A percentile compares a stretch with the other conserved stretches of the same genome.
These are phyloP conservation scores for Nepenthes mirabilis DNA, from an alignment of 148 eudicot genomes.

Conservation along the genomic window DNA sequence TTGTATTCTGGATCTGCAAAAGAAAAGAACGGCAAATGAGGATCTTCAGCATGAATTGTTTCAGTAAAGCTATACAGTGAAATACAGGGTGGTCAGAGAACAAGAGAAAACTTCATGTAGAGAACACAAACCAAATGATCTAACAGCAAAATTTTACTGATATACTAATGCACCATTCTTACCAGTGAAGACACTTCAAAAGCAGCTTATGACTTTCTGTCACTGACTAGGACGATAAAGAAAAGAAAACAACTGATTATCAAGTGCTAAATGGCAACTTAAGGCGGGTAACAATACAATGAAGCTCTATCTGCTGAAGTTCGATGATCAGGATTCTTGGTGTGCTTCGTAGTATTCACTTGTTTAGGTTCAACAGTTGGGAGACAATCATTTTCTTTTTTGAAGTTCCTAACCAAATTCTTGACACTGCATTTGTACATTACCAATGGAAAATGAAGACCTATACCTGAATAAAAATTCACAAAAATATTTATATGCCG, in stretches of 20 bases:
- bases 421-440: neutral
- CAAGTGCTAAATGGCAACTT: no score
- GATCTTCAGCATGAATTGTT: neutral
- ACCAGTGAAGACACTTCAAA: no score
- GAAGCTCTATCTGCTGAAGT: no score
- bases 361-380: neutral
- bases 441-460: neutral
- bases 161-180: no score
- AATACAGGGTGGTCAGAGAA: neutral
- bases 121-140: no score
- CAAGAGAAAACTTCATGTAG: neutral
- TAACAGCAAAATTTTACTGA: no score
- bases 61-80: neutral
- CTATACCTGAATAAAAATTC: slow-evolving; percentile 81
- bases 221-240: no score
- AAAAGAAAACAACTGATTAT: no score
- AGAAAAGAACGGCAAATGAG: neutral
- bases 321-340: no score
- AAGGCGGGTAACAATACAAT: no score
- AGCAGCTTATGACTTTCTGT: no score
- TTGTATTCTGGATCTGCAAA: slow-evolving; percentile 76
- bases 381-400: neutral
- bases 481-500: slow-evolving; percentile 79
- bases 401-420: neutral
- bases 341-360: no score